Evolutionary conservation across 352 stramenopile species (phyloP), one percentile per base, ranked within the genome.

Genomic region (Achlya hypogyna): DNA sequence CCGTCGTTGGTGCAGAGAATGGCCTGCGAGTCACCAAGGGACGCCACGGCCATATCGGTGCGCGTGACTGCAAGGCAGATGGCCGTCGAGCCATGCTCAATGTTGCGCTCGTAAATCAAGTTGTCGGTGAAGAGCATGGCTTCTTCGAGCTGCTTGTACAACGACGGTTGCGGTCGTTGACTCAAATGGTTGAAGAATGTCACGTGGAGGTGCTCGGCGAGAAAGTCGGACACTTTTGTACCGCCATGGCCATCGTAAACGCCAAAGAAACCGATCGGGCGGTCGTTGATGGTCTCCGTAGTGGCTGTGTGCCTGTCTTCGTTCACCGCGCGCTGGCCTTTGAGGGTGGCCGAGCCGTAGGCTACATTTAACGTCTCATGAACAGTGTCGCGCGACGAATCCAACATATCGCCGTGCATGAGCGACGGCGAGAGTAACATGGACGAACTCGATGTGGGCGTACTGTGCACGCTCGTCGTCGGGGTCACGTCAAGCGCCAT

Each of bases 201-300:
- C 23, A 73, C 47, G 45, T 94, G 84, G 4, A 94, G 72, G 42
- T 89, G 74, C 23, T 79, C 34, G 9, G 79, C 70, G 34, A 94
- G 54, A 51, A 84, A 87, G 29, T 93, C 81, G 49, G 84, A 81
- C 5, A 94, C 84, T 52, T 86, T 77, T 3, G 79, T 32, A 23
- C 86, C 86, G 47, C 81, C 81, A 62, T 95, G 86, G 52, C 86
- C 86, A 68, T 95, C 86, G 69, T 89, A 95, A 0, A 95, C 69
- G 23, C 78, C 86, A 69, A 95, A 94, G 69, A 84, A 94, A 27
- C 79, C 85, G 22, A 89, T 75, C 1, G 78, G 72, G 22, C 89
- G 73, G 70, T 89, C 72, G 47, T 75, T 51, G 5, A 88, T 73
- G 56, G 51, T 71, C n/a, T 76, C 72, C 31, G 80, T 78, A 1